These are phyloP conservation scores for Protea cynaroides DNA, from an alignment of 164 flowering plant species.

Conservation along the genomic window DNA sequence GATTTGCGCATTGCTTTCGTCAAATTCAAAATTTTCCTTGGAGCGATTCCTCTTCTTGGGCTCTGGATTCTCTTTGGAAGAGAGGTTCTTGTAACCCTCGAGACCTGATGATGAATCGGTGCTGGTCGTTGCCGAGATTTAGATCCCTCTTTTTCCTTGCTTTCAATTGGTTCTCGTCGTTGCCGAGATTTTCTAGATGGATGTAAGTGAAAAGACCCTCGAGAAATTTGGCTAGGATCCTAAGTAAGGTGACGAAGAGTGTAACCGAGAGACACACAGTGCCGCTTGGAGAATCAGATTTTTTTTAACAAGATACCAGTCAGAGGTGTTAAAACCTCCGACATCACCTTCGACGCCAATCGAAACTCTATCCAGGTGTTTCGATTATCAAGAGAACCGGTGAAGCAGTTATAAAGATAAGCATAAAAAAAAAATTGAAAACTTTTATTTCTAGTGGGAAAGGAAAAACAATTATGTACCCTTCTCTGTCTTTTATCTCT, in stretches of 20 bases:
- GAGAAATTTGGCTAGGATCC: constrained; percentile 55
- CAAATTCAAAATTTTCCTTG: constrained; percentile 69
- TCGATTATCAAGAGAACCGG: too few species aligned
- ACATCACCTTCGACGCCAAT: too few species aligned
- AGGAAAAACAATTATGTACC: neutral
- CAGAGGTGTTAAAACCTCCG: too few species aligned
- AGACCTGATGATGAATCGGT: constrained; percentile 24
- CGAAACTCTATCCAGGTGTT: too few species aligned
- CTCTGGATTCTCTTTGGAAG: constrained; percentile 25
- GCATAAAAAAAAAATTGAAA: too few species aligned
- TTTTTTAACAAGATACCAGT: too few species aligned
- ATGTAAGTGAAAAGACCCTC: constrained; percentile 75
- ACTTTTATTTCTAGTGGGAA: neutral
- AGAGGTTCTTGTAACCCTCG: constrained; percentile 21
- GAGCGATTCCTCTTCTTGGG: constrained; percentile 41
- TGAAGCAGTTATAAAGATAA: too few species aligned
- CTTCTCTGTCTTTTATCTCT: neutral
- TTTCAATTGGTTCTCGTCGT: constrained; percentile 23
- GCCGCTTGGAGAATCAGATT: constrained; percentile 38
- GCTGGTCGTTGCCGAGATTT: constrained; percentile 73
- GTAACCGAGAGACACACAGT: constrained; percentile 41
- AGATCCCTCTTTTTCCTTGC: too few species aligned
- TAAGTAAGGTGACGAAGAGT: constrained; percentile 41
- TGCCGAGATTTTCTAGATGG: constrained; percentile 63
- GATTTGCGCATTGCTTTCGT: constrained; percentile 93